phyloP scores from a whole-genome alignment of 75 land plant genomes.

The Cupressus sempervirens region DNA sequence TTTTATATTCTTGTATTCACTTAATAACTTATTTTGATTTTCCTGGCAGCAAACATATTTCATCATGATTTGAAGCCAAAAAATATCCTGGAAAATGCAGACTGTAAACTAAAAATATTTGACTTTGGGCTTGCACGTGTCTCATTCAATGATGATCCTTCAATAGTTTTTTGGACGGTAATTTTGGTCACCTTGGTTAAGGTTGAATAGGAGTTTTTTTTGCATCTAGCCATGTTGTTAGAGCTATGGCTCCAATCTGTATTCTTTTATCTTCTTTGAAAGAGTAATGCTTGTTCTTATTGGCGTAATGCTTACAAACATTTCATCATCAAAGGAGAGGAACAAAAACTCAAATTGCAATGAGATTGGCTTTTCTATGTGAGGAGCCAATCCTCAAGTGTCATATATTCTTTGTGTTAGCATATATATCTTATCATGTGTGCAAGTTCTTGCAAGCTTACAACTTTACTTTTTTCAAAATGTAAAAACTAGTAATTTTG shows the following conservation, averaged over 20 bases:
- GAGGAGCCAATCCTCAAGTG: background rate
- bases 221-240: background rate
- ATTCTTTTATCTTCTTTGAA: background rate
- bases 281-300: background rate
- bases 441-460: background rate
- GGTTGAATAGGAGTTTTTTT: background rate
- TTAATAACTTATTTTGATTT: background rate
- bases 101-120: constrained; percentile 93
- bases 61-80: constrained; percentile 92
- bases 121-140: constrained; percentile 97
- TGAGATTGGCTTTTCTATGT: background rate
- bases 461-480: background rate
- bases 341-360: background rate
- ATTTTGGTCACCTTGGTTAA: background rate
- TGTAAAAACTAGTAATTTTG: background rate
- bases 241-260: background rate
- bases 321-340: background rate
- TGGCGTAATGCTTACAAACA: background rate
- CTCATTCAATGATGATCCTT: constrained; percentile 84
- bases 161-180: constrained; percentile 97
- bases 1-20: background rate
- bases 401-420: too few relatives aligned
- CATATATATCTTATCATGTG: too few relatives aligned
- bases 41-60: constrained; percentile 77
- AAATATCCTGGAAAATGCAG: constrained; percentile 87